Evolutionary conservation across 2,329 filamentous ascomycete genomes (phyloP), one percentile per base, ranked within the genome.

Genomic region (Neofusicoccum umdonicola): DNA sequence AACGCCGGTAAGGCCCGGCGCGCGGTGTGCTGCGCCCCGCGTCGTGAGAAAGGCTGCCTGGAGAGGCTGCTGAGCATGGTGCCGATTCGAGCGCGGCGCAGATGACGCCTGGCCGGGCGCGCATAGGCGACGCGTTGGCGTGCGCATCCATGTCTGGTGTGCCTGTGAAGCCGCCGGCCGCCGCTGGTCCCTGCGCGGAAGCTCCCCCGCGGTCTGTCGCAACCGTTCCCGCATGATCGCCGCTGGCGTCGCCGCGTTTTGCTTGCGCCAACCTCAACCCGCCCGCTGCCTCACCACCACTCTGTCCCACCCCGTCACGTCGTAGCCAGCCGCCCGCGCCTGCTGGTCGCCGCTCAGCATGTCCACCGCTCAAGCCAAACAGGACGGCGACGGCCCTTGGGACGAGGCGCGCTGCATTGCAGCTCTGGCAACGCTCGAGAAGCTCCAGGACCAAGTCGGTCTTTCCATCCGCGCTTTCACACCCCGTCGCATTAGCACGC

Each of bases 351-450:
- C 17, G 11, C 35, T 13, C 7, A 42, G 4, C 31, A 63, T 63
- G 61, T 52, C 61, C 13, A 31, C 39, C 9, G 4, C 37, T n/a
- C 15, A 39, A 11, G 11, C 31, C 12, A 27, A 6, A 9, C 17
- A n/a, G 4, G 19, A n/a, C 13, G 27, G 19, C 56, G 22, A 45
- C 41, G 9, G 39, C 48, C 9, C 45, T 44, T 79, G 76, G 76
- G 77, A 78, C 61, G 78, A 80, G 70, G 71, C 71, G 52, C 74
- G 77, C 65, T 77, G 75, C 67, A 74, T 73, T 69, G 73, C 74
- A 64, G 79, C 79, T 2, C 78, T 83, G 45, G 78, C 78, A 39
- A 76, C 78, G 51, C 73, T 83, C 19, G 79, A 81, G 67, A 69
- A 72, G 45, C 72, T 83, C 3, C 78, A 81, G 67, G 72, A 76